Percentiles rank a stretch among this genome's conserved stretches.
These are phyloP conservation scores for Pichia sp. DNA, from an alignment of 1,139 yeast species.

Conservation along the genomic window DNA sequence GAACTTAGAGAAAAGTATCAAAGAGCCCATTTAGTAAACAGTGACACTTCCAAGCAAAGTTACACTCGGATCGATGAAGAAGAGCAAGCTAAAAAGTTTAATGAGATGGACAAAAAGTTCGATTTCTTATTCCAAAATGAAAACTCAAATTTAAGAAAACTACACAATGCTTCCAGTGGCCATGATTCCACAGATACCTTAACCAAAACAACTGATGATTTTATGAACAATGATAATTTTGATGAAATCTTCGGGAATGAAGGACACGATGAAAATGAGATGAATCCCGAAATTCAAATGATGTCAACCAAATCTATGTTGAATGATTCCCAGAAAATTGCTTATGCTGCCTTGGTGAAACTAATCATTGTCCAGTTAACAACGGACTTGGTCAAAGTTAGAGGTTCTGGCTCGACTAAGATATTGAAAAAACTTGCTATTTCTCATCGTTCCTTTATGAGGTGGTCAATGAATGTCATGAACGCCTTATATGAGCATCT, in stretches of 20 bases:
- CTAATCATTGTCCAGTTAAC: slow-evolving; percentile 79
- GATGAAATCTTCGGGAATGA: slow-evolving; percentile 26
- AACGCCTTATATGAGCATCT: slow-evolving; percentile 76
- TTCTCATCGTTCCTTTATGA: slow-evolving; percentile 77
- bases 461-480: slow-evolving; percentile 79
- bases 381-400: slow-evolving; percentile 60
- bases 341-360: slow-evolving; percentile 83
- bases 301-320: slow-evolving; percentile 78
- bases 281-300: slow-evolving; percentile 60
- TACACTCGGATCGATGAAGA: slow-evolving; percentile 89
- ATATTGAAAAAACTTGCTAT: slow-evolving; percentile 57
- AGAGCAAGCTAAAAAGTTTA: slow-evolving; percentile 75
- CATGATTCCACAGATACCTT: slow-evolving; percentile 19
- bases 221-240: slow-evolving; percentile 19
- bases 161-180: slow-evolving; percentile 22
- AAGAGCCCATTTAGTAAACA: slow-evolving; percentile 16
- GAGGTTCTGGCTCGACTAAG: slow-evolving; percentile 46
- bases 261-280: slow-evolving; percentile 40
- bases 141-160: slow-evolving; percentile 29
- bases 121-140: slow-evolving; percentile 65
- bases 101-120: slow-evolving; percentile 72
- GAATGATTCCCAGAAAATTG: slow-evolving; percentile 80
- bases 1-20: slow-evolving; percentile 13
- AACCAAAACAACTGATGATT: slow-evolving; percentile 22
- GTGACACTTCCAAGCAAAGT: slow-evolving; percentile 38